A percentile compares a stretch with the other conserved stretches of the same genome.
These are phyloP conservation scores for Mollisia scopiformis DNA, from an alignment of 2,329 filamentous ascomycete species.

Conservation along the genomic window DNA sequence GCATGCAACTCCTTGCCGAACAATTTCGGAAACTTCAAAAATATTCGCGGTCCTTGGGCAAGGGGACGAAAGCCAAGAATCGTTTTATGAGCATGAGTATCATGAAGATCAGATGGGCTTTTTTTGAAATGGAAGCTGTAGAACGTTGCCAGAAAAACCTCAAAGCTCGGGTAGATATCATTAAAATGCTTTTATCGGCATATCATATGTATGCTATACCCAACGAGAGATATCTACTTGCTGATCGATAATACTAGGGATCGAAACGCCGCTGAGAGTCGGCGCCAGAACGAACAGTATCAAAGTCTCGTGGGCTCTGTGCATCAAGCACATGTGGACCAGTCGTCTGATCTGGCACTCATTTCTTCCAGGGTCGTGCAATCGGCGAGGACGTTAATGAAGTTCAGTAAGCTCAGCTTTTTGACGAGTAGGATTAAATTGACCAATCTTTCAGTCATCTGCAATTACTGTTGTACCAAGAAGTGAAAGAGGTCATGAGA, in stretches of 20 bases:
- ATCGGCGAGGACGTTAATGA: neutral
- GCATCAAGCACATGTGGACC: neutral
- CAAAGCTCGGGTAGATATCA: neutral
- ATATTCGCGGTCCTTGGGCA: neutral
- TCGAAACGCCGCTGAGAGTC: neutral
- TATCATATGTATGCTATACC: neutral
- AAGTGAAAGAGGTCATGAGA: neutral
- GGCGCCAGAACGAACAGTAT: neutral
- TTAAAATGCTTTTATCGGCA: neutral
- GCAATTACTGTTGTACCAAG: neutral
- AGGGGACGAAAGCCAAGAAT: neutral
- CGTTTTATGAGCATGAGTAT: neutral
- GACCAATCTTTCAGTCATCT: neutral
- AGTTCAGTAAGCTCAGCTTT: neutral
- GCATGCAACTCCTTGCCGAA: neutral
- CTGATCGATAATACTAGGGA: too few species aligned
- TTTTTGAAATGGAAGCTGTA: neutral
- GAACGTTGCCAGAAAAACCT: neutral
- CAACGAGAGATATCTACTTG: neutral
- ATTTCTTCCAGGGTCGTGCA: neutral
- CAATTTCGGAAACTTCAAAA: neutral
- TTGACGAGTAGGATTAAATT: too few species aligned
- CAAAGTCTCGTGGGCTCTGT: neutral
- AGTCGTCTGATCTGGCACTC: neutral
- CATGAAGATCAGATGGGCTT: neutral